Base-by-base conservation (phyloP, 2,329 filamentous ascomycete species). In the Clathrospora elynae region DNA sequence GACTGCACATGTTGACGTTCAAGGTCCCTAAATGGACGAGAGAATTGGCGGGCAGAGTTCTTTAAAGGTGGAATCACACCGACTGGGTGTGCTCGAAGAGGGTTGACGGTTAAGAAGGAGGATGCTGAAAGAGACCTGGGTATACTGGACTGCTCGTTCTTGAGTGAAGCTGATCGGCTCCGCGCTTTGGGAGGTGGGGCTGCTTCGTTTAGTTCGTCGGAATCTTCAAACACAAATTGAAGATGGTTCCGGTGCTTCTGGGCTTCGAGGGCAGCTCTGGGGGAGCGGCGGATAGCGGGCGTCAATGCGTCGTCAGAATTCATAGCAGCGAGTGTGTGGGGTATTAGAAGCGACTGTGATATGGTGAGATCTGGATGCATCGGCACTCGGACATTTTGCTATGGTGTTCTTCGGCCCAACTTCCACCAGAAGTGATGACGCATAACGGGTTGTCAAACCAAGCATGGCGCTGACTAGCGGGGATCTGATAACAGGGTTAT, bases 51-150 rank as follows among this genome's bases (percentile, higher is more conserved):
- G 12, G 37, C 29, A 28, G 34, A 30, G 25, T 32, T 46, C 29
- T 24, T 30, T 37, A 35, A 36, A 19, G 38, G 37, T 35, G 46
- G 37, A 14, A 20, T 38, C 9, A 45, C 28, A 7, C 39, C 42
- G n/a, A 59, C 46, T 28, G 55, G 53, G 30, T 51, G 55, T 16
- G 42, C 47, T 23, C 51, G 47, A 11, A 64, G 47, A 11, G 59
- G 55, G 18, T 56, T 64, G 24, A 59, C 38, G 17, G 31, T 42
- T 32, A 51, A 46, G 12, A 47, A 33, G 17, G 50, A 36, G n/a
- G n/a, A n/a, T n/a, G 40, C 39, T 34, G 33, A 17, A 35, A 14
- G 53, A 30, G 26, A 14, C n/a, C 19, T 35, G 13, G 32, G 28
- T 25, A 29, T 35, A 14, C 16, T 34, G 16, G 41, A 22, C 8